phyloP scores from a whole-genome alignment of 352 stramenopile genomes.

The Phytopythium delawarense region DNA sequence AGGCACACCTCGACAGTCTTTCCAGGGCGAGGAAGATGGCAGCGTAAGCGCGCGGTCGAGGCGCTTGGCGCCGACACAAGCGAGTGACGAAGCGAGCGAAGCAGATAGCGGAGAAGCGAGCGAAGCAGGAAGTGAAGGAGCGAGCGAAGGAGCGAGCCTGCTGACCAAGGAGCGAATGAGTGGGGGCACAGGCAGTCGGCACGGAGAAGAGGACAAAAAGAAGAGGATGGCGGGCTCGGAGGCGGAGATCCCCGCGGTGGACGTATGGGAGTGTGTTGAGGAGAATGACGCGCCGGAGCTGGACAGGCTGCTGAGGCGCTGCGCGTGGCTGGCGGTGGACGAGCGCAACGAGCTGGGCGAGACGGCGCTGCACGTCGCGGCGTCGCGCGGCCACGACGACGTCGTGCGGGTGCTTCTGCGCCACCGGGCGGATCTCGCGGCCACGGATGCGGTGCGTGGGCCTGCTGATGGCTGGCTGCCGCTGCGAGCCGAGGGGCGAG shows the following conservation, averaged over 20 bases:
- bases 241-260: slow-evolving; percentile 1
- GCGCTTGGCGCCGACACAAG: background rate
- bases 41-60: background rate
- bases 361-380: slow-evolving; percentile 72
- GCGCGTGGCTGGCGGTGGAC: slow-evolving; percentile 34
- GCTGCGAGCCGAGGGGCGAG: background rate
- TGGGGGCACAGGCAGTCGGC: background rate
- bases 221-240: background rate
- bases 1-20: background rate
- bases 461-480: slow-evolving; percentile 11
- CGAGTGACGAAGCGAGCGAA: background rate
- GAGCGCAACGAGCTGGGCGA: slow-evolving; percentile 66
- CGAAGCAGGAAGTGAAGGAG: background rate
- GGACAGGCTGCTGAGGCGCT: slow-evolving; percentile 19
- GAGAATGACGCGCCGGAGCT: slow-evolving; percentile 12
- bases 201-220: slow-evolving; percentile 2
- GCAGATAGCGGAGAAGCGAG: background rate
- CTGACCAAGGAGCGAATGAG: background rate
- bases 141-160: background rate
- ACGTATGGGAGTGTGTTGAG: slow-evolving; percentile 24
- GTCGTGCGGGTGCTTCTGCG: slow-evolving; percentile 50
- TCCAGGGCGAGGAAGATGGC: slow-evolving; percentile 8
- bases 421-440: slow-evolving; percentile 44
- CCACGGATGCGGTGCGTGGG: slow-evolving; percentile 62
- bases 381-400: slow-evolving; percentile 44